These are phyloP conservation scores for Adansonia rubrostipa DNA, from an alignment of 441 rosid genomes.

Conservation along the genomic window DNA sequence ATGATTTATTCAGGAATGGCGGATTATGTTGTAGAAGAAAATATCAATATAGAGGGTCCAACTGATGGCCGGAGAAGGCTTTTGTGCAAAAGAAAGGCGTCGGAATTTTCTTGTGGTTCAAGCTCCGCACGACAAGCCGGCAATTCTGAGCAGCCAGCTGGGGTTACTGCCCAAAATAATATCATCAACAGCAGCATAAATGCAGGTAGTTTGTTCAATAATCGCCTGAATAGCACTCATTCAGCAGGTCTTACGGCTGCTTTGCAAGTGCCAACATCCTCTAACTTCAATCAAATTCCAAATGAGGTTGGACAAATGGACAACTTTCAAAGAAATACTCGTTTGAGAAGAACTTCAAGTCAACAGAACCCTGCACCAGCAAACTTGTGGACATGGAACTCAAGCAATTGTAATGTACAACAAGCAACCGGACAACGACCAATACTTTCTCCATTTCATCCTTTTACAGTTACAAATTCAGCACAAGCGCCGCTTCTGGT, in stretches of 20 bases:
- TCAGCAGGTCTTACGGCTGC: constrained; percentile 1
- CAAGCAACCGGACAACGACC: constrained; percentile 15
- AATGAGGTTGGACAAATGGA: constrained; percentile 14
- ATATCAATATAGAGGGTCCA: constrained; percentile 19
- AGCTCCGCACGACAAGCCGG: constrained; percentile 19
- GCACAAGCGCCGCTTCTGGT: neutral
- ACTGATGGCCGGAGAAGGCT: constrained; percentile 20
- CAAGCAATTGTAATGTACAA: constrained; percentile 5
- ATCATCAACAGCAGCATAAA: constrained; percentile 4
- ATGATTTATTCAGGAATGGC: constrained; percentile 36
- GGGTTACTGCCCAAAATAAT: constrained; percentile 3
- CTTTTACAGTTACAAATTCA: neutral
- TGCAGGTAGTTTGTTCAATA: neutral
- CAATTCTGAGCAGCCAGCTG: neutral
- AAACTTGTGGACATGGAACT: neutral
- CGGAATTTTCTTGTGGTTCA: constrained; percentile 37
- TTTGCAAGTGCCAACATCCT: neutral
- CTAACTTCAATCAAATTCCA: neutral
- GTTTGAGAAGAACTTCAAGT: constrained; percentile 25
- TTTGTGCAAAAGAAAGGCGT: constrained; percentile 38
- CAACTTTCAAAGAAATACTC: constrained; percentile 33
- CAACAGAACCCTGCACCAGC: neutral
- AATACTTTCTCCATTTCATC: neutral
- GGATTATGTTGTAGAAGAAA: constrained; percentile 34
- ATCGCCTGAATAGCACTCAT: neutral